Evolutionary conservation across 345 rosid species (phyloP), one percentile per base, ranked within the genome.

Genomic region (Eucalyptus paniculata): DNA sequence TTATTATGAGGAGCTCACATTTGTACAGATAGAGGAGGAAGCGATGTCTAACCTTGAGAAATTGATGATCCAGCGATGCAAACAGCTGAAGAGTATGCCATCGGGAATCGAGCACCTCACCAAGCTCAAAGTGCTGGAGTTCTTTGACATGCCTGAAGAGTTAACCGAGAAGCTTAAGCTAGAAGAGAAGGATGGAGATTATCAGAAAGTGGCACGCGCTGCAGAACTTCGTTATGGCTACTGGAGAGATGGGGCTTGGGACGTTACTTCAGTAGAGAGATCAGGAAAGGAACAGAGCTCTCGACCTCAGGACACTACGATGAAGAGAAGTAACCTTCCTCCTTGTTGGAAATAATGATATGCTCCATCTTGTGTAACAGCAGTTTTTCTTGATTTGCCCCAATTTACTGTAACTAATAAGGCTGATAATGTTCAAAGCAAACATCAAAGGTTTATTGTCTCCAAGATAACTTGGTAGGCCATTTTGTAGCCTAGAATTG

Each of bases 241-340:
- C 90, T 91, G 91, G 92, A 90, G 92, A 86, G 92, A 92, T 32
- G 91, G 91, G 15, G 93, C 89, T 23, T 89, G 93, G 93, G 91
- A 93, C 37, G 91, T 91, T 24, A 89, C 90, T 47, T 81, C 92
- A 16, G 67, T 90, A 7, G 92, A 89, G 37, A 85, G 86, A 86
- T 62, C 88, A 14, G 83, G 83, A 89, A 60, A 3, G 88, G 88
- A 56, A 88, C 30, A 23, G 50, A 89, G 88, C 56, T n/a, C 45
- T 28, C 65, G 77, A 30, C 86, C 91, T 32, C 89, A 80, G 13
- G 89, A 85, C 40, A 58, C 50, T 9, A 87, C 87, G 47, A 89
- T 45, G 56, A 87, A 87, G 87, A 89, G 89, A 60, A 56, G 56
- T 54, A 90, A 90, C 24, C 89, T 90, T 54, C 89, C 89, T 7